Conservation (phyloP, 176 grass and related monocot genomes). For the Rhynchospora tenuis region DNA sequence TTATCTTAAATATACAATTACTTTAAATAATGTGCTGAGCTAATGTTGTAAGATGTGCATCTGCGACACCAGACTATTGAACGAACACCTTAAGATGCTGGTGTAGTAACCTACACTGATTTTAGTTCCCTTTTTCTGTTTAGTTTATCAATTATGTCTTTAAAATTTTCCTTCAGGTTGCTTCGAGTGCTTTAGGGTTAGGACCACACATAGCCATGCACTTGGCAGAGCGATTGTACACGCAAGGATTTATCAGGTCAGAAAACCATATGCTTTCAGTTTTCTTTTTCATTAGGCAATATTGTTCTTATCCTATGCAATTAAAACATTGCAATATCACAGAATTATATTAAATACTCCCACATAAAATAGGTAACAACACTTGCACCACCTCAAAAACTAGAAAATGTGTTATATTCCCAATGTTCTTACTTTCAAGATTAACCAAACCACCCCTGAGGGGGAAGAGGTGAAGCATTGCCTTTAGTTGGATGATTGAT, state of each 20-base stretch:
- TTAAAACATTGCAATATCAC: not conserved
- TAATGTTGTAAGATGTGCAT: not conserved
- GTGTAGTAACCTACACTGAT: not conserved
- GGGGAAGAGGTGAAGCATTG: not conserved
- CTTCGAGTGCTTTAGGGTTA: constrained; percentile 84
- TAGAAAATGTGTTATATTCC: not conserved
- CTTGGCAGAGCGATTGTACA: constrained; percentile 84
- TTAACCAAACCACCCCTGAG: not conserved
- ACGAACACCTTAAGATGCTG: not conserved
- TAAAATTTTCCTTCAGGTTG: constrained; percentile 51
- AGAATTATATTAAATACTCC: not conserved
- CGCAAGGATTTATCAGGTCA: constrained; percentile 95
- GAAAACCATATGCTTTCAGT: not conserved
- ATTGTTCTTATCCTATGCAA: not conserved
- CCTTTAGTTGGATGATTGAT: constrained; percentile 5
- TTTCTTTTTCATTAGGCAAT: not conserved
- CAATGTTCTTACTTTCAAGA: not conserved
- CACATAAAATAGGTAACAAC: not conserved
- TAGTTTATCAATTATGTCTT: constrained; percentile 25
- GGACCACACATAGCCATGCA: constrained; percentile 92
- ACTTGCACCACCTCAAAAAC: not conserved
- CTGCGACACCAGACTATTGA: not conserved
- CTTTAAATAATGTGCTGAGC: not conserved
- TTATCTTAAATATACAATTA: no score
- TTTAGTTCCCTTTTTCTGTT: not conserved